Evolutionary conservation across 768 basidiomycete genomes (phyloP), one percentile per base, ranked within the genome.

Genomic region (Jaapia argillacea): DNA sequence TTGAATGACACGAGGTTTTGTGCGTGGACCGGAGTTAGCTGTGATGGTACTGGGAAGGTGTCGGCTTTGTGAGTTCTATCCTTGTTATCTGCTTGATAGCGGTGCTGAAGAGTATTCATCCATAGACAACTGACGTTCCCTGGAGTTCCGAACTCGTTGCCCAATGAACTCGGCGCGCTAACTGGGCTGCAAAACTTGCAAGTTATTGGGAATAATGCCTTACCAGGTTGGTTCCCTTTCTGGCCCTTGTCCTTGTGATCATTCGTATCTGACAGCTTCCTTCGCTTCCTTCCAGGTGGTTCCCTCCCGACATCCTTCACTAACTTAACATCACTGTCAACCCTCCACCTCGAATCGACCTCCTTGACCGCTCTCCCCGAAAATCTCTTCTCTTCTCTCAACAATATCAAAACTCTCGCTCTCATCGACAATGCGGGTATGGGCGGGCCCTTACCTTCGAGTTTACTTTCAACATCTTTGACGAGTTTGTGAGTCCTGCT

Each of bases 1-100:
- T 59, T 63, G 38, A 64, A 67, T 47, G 66, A 72, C 40, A 50
- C 64, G 28, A 58, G 61, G 40, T 70, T 69, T 47, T 74, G 72
- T 48, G 55, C 62, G 1, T 75, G 73, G 73, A 56, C 48, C 5
- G 74, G 74, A 2, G 65, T 75, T 3, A 52, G 48, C 23, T 75
- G 73, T 47, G 63, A 68, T 50, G 52, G 58, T 4, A 55, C 58
- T 20, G 71, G 71, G 3, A 50, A 55, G 23, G 63, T 74, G 3
- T 54, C 60, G 13, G 63, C 63, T 5, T 45, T 75, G 72, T 73
- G 33, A 50, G 71, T 63, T 1, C 23, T 1, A 27, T 38, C 13
- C 18, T 5, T 10, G 25, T 12, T 6, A 18, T 36, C 16, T 7
- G 38, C 47, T 24, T 46, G 16, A 27, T 12, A 4, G 22, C 21